Evolutionary conservation across 768 basidiomycete species (phyloP), one percentile per base, ranked within the genome.

Genomic region (Clitopilus passeckerianus): DNA sequence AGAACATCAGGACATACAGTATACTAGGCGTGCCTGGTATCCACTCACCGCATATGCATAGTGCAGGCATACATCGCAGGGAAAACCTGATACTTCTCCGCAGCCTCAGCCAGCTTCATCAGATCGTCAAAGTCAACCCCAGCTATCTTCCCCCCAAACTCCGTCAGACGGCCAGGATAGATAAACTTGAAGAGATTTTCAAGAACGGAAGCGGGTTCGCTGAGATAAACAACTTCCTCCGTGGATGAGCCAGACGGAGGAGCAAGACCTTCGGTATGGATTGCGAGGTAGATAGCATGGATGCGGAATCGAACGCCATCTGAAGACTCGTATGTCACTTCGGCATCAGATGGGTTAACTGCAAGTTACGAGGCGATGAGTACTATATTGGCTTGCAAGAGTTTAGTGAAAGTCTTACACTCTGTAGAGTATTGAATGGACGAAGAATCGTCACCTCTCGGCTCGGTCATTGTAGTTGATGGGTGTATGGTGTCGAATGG

Each of bases 41-140:
- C 14, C 37, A 61, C 58, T 44, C 18, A 71, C 71, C 58, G 64
- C 65, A 74, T 68, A 20, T 62, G 66, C 5, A 69, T 55, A 6
- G 62, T 41, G 55, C 72, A 72, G n/a, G 68, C 58, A 34, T 65
- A 63, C 58, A 71, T 70, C 0, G 67, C 66, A 23, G 65, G 58
- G 54, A 65, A 72, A 0, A 72, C 68, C 57, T 72, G 66, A 44
- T 74, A 74, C 55, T 74, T 72, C 58, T 72, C 71, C 35, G 68
- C 70, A 1, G 71, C 71, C 52, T 72, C 70, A 1, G 70, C 70
- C 10, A 74, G 53, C 7, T 57, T 44, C 0, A 54, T 57, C 20
- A 74, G 55, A 2, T 59, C 41, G 1, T 50, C 57, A 7, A 30
- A 30, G 27, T 30, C 27, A 4, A 30, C 7, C 27, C 27, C 27